Percentiles rank a stretch among this genome's conserved stretches.
Conservation (phyloP, 768 basidiomycete species). For the Tricholomella constricta region DNA sequence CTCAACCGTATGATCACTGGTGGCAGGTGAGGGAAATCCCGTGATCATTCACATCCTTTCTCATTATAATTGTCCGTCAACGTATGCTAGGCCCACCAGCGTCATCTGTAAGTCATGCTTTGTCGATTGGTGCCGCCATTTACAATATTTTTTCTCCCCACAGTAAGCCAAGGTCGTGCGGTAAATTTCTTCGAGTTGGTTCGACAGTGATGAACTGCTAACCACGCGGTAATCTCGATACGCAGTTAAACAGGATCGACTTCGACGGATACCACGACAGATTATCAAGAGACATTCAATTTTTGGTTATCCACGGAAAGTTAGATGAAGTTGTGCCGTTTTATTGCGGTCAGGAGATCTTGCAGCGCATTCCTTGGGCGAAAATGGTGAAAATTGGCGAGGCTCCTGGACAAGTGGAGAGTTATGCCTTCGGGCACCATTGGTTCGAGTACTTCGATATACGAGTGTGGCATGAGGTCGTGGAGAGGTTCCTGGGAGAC, state of each 20-base stretch:
- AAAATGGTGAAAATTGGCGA: slow-evolving; percentile 33
- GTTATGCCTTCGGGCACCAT: slow-evolving; percentile 41
- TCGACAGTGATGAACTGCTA: background rate
- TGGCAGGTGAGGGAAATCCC: slow-evolving; percentile 20
- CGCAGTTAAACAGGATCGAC: slow-evolving; percentile 28
- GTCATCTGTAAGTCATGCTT: slow-evolving; percentile 28
- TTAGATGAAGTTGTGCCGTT: slow-evolving; percentile 41
- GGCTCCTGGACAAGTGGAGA: slow-evolving; percentile 35
- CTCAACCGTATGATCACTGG: slow-evolving; percentile 24
- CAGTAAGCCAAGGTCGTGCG: slow-evolving; percentile 24
- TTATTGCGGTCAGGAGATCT: slow-evolving; percentile 35
- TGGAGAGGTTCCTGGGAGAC: slow-evolving; percentile 34
- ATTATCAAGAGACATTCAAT: slow-evolving; percentile 29
- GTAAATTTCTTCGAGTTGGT: background rate
- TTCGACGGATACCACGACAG: slow-evolving; percentile 34
- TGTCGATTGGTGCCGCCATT: background rate
- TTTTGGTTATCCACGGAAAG: slow-evolving; percentile 44
- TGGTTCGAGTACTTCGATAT: slow-evolving; percentile 51
- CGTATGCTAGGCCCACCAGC: slow-evolving; percentile 25
- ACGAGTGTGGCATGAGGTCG: slow-evolving; percentile 39
- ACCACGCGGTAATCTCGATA: background rate
- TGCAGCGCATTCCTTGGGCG: slow-evolving; percentile 39
- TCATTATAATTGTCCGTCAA: background rate
- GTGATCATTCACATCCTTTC: background rate
- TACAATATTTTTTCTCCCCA: background rate